Evolutionary conservation across 352 stramenopile species (phyloP).

Genomic region (Pythium phragmitis): DNA sequence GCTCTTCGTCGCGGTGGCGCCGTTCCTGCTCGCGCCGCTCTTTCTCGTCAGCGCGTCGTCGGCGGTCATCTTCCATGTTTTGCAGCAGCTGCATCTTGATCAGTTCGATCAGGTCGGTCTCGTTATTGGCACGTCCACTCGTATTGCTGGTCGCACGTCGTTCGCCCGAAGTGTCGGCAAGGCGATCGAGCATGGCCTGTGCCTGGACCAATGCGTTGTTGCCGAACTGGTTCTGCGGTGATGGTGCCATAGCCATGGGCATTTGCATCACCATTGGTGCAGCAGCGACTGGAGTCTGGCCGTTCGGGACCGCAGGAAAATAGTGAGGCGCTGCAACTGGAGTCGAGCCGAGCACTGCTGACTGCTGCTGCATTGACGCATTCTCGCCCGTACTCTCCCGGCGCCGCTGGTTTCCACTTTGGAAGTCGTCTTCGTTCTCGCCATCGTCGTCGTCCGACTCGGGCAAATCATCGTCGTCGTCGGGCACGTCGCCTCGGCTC

Average conservation of each 20-base stretch:
- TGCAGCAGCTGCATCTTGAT: conserved; percentile 29
- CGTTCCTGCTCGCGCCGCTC: conserved; percentile 23
- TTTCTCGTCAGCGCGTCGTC: conserved; percentile 11
- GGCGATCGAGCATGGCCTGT: conserved; percentile 6
- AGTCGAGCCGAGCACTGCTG: background rate
- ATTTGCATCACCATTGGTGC: background rate
- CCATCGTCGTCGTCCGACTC: conserved; percentile 17
- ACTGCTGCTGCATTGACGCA: background rate
- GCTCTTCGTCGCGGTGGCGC: conserved; percentile 22
- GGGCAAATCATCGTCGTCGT: conserved; percentile 18
- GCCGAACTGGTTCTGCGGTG: background rate
- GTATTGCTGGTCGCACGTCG: background rate
- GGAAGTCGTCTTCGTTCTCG: conserved; percentile 11
- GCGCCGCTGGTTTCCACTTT: background rate
- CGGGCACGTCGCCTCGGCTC: conserved; percentile 22
- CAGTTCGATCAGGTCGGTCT: conserved; percentile 20
- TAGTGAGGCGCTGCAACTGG: background rate
- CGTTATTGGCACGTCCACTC: background rate
- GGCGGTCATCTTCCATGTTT: conserved; percentile 23
- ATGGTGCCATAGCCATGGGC: background rate
- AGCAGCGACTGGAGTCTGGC: background rate
- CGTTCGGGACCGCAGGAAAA: background rate
- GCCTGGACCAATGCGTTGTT: background rate
- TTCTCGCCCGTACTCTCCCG: conserved; percentile 5
- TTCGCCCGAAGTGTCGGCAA: background rate